Evolutionary conservation across 2,329 filamentous ascomycete species (phyloP).

Genomic region (Aspergillus sp.): DNA sequence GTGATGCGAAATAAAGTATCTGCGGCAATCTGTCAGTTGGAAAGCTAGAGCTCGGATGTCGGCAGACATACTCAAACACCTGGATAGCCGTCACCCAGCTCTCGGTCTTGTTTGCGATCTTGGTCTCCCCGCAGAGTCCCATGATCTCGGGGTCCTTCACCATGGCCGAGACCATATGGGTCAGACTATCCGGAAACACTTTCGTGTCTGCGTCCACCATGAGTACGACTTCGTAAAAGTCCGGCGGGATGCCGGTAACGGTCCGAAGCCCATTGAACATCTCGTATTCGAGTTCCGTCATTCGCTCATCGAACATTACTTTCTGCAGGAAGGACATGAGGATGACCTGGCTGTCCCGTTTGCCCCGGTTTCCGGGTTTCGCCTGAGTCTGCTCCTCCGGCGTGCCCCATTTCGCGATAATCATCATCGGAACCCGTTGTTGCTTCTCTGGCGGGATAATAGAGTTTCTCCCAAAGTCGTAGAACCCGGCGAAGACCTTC

Average conservation of each 20-base stretch:
- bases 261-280: conserved; percentile 99
- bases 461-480: conserved; percentile 82
- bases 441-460: conserved; percentile 75
- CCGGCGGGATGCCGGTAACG: conserved; percentile 93
- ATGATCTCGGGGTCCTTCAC: conserved; percentile 98
- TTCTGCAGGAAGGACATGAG: conserved; percentile 99
- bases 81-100: conserved; percentile 97
- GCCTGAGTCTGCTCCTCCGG: conserved; percentile 69
- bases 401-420: conserved; percentile 91
- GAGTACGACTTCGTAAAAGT: conserved; percentile 95
- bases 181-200: conserved; percentile 95
- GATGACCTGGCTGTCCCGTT: conserved; percentile 97
- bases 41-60: not conserved
- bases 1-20: conserved; percentile 96
- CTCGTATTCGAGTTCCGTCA: conserved; percentile 98
- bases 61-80: conserved; percentile 66
- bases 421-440: conserved; percentile 95
- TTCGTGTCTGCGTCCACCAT: conserved; percentile 99
- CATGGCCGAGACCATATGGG: conserved; percentile 98
- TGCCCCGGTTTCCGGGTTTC: conserved; percentile 95
- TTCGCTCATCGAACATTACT: conserved; percentile 99
- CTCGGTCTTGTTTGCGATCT: conserved; percentile 95
- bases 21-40: conserved; percentile 13
- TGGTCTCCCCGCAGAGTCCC: conserved; percentile 97
- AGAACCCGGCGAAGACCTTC: conserved; percentile 95